These are phyloP conservation scores for Mariannaea sp. DNA, from an alignment of 2,329 filamentous ascomycete species.

Conservation along the genomic window DNA sequence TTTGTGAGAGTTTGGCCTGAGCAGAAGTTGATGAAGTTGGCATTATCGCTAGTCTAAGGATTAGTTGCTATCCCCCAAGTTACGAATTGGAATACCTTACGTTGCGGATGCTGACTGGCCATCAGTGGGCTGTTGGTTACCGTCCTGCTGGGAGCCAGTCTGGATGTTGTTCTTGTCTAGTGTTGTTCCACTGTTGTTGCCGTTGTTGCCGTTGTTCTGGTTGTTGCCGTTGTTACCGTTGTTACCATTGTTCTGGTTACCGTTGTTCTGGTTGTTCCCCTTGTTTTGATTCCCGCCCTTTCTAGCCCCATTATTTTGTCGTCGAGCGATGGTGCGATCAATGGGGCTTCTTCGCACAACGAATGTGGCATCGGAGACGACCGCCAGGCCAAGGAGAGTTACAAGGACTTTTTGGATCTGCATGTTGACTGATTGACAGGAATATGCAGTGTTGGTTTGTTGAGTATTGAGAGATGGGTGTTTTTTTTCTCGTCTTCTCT, in stretches of 20 bases:
- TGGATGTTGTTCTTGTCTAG: conserved; percentile 53
- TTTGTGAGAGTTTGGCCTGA: conserved; percentile 60
- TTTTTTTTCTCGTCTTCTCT: no score
- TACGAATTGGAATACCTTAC: conserved; percentile 44
- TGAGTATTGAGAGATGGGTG: no score
- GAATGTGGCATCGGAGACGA: conserved; percentile 51
- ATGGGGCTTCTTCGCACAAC: conserved; percentile 46
- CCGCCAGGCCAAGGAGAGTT: conserved; percentile 54
- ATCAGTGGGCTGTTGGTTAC: conserved; percentile 49
- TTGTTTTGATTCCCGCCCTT: conserved; percentile 31
- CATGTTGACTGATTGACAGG: conserved; percentile 50
- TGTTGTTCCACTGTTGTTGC: conserved; percentile 36
- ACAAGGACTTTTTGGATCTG: conserved; percentile 56
- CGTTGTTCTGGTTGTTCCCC: conserved; percentile 19
- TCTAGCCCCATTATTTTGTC: conserved; percentile 45
- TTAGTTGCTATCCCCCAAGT: conserved; percentile 14
- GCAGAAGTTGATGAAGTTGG: conserved; percentile 70
- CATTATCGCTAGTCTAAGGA: conserved; percentile 52
- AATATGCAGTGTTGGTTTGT: no score
- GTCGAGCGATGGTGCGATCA: conserved; percentile 45
- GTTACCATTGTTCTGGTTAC: conserved; percentile 33
- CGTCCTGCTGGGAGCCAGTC: conserved; percentile 54
- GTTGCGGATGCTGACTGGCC: conserved; percentile 59
- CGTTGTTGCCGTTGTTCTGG: conserved; percentile 29
- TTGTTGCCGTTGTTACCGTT: conserved; percentile 29